Percentiles rank a stretch among this genome's conserved stretches.
Evolutionary conservation across 768 basidiomycete species (phyloP).

Genomic region (Suillus subalutaceus): DNA sequence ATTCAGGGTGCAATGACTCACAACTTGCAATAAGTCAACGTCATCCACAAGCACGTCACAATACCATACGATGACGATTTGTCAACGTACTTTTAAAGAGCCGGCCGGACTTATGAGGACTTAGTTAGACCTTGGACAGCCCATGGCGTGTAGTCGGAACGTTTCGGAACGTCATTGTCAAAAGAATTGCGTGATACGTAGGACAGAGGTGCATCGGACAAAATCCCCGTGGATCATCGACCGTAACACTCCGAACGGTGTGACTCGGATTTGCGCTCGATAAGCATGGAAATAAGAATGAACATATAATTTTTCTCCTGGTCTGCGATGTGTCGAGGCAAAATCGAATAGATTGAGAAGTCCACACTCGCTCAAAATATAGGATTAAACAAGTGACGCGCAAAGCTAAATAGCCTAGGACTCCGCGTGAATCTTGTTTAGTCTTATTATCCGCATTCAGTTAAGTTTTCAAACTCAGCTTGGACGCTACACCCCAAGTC

Average conservation of each 20-base stretch:
- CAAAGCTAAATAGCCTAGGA: neutral
- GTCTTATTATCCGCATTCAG: too few relatives aligned
- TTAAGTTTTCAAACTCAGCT: too few relatives aligned
- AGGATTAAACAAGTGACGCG: neutral
- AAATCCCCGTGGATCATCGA: neutral
- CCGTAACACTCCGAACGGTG: neutral
- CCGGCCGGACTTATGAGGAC: neutral
- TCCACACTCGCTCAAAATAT: neutral
- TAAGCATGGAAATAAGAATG: neutral
- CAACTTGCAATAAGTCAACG: neutral
- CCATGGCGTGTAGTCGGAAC: neutral
- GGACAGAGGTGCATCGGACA: neutral
- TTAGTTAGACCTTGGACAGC: neutral
- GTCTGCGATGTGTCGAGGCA: too few relatives aligned
- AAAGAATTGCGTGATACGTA: constrained; percentile 2
- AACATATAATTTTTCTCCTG: neutral
- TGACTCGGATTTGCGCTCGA: neutral
- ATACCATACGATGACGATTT: neutral
- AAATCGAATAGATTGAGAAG: neutral
- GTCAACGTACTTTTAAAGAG: neutral
- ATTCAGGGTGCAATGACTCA: neutral
- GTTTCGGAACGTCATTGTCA: neutral
- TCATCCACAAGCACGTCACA: neutral
- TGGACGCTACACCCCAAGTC: too few relatives aligned
- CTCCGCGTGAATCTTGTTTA: neutral